Base-by-base conservation (phyloP, 2,329 filamentous ascomycete genomes). In the Ophidiomyces ophidiicola region DNA sequence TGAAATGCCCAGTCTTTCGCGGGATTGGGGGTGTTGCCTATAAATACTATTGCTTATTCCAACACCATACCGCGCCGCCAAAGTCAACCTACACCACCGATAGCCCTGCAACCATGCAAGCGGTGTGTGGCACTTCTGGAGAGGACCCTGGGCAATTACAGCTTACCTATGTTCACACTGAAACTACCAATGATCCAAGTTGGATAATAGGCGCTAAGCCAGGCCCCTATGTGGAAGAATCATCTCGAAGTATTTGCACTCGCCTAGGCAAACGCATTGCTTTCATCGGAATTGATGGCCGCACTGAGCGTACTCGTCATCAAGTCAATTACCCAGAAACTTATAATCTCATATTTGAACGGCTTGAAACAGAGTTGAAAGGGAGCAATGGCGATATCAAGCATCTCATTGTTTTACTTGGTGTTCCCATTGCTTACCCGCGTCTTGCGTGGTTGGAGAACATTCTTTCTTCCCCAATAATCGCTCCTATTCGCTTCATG, bases 361-460 rank as follows among this genome's bases (percentile, higher is more conserved):
- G 72, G 2, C 57, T 76, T 2, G 55, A 68, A 20, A 55, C 58
- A 7, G 72, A 78, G 46, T 60, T 78, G 7, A 52, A 58, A 0
- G 66, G 63, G 0, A 55, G 62, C 4, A 67, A 71, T 41, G 68
- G 67, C 19, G 64, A 71, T 12, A 70, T 79, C 53, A 78, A 75
- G 58, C 76, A 80, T 51, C 54, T 80, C 15, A 64, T 80, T 26
- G 58, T 80, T 15, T 60, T 80, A 7, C 63, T 80, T 2, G 81
- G 80, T 41, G 76, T 82, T 15, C 83, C 86, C 0, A 88, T 92
- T 50, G 66, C 67, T 1, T 69, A 73, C 47, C 70, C 69, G 1
- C 84, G 88, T 50, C 70, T 94, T 39, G 90, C 87, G n/a, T 94
- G 88, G 88, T 70, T 94, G 3, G 88, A 96, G 58, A 94, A 94